A percentile compares a stretch with the other conserved stretches of the same genome.
These are phyloP conservation scores for Candida tammaniensis DNA, from an alignment of 805 yeast species.

Conservation along the genomic window DNA sequence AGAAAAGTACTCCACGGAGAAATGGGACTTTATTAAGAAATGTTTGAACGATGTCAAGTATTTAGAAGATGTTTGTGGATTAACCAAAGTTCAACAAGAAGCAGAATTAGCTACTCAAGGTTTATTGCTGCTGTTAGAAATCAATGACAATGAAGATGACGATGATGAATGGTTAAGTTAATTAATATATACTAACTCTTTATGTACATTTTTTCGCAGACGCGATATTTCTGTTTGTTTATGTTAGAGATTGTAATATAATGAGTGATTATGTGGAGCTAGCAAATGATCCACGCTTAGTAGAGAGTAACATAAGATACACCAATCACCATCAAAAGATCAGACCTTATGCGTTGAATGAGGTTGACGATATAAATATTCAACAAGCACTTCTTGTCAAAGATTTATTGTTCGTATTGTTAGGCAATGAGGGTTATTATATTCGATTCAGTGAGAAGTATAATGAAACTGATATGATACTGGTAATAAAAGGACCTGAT, in stretches of 20 bases:
- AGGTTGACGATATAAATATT: conserved; percentile 43
- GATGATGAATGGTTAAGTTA: conserved; percentile 7
- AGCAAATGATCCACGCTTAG: conserved; percentile 14
- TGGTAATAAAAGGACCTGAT: conserved; percentile 66
- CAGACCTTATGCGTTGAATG: conserved; percentile 28
- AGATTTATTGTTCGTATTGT: conserved; percentile 65
- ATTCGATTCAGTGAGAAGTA: conserved; percentile 65
- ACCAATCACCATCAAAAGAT: conserved; percentile 7
- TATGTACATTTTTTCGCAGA: not conserved
- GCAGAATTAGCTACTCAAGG: conserved; percentile 51
- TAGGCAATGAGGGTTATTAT: conserved; percentile 77
- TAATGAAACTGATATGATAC: conserved; percentile 41
- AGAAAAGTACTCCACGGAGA: conserved; percentile 45
- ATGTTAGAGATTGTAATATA: not conserved
- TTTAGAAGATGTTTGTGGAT: conserved; percentile 78
- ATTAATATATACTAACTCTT: not conserved
- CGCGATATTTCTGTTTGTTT: conserved; percentile 6
- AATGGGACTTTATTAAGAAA: conserved; percentile 78
- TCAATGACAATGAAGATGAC: conserved; percentile 12
- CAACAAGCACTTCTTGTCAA: conserved; percentile 74
- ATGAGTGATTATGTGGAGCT: conserved; percentile 18
- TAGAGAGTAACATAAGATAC: conserved; percentile 9
- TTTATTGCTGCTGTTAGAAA: conserved; percentile 11
- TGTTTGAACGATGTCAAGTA: conserved; percentile 67
- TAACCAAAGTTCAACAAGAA: conserved; percentile 65